Conservation (phyloP, 768 basidiomycete genomes). For the Tylopilus rubrobrunneus region DNA sequence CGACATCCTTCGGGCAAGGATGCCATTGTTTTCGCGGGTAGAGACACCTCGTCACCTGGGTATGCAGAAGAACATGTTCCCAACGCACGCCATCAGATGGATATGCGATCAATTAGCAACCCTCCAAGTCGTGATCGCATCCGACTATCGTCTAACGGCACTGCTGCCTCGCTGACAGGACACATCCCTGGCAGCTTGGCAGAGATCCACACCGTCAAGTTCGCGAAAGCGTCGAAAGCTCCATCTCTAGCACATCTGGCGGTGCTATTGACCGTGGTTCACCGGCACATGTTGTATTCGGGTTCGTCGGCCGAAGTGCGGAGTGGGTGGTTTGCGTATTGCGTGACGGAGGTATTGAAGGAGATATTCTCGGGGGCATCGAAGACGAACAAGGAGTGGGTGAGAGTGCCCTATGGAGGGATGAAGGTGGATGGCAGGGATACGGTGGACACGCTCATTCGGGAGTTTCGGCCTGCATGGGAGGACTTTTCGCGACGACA, state of each 20-base stretch:
- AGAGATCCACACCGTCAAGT: neutral
- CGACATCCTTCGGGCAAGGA: neutral
- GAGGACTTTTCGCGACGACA: conserved; percentile 5
- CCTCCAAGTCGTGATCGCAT: neutral
- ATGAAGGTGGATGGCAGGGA: conserved; percentile 5
- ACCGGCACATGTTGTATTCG: neutral
- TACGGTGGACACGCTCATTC: conserved; percentile 4
- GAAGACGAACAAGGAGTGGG: conserved; percentile 10
- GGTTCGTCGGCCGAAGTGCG: neutral
- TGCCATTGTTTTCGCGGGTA: neutral
- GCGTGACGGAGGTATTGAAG: conserved; percentile 8
- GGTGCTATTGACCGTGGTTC: neutral
- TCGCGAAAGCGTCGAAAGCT: neutral
- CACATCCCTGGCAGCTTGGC: neutral
- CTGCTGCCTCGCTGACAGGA: neutral
- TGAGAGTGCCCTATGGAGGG: conserved; percentile 10
- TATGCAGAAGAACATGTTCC: neutral
- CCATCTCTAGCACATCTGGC: conserved; percentile 1
- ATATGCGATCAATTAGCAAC: neutral
- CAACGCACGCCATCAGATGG: neutral
- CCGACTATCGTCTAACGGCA: neutral
- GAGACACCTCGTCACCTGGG: neutral
- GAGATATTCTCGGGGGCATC: conserved; percentile 10
- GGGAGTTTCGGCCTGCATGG: conserved; percentile 10
- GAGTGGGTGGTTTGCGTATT: conserved; percentile 14